Evolutionary conservation across 306 rosid species (phyloP), one percentile per base, ranked within the genome.

Genomic region (Cercis canadensis): DNA sequence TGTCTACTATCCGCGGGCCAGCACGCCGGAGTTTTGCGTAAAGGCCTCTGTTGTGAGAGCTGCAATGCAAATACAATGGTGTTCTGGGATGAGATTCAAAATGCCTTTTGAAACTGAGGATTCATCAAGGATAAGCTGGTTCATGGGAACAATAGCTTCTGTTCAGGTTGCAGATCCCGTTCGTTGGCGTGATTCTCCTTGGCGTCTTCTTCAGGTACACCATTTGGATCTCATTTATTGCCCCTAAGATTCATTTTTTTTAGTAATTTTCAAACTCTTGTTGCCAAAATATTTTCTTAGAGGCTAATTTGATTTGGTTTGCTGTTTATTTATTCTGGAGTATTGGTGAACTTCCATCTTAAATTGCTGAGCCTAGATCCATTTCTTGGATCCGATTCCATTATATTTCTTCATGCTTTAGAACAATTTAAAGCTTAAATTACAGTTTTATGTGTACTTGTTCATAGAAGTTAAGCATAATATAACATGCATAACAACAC

Each of bases 71-170:
- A 80, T 85, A 36, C 87, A 75, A 31, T 95, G 99, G 99, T 85
- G 79, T 77, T 70, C 96, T 36, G 96, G 96, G 50, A 91, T 91
- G 91, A 89, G 97, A 76, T 91, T 95, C 77, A 95, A 95, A 83
- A 95, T 95, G 97, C 96, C 99, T 31, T 91, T 95, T 44, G 99
- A 95, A 72, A 95, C 99, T 7, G 97, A 95, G 73, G 99, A 95
- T 65, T 86, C 97, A 8, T 89, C 97, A 21, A 81, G 99, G 69
- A 87, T 95, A 54, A 95, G 99, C 78, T 95, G 99, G 99, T 95
- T 95, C 76, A 91, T 91, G 97, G 99, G 99, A 51, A 95, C 99
- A 4, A 81, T 95, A 39, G 86, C 97, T 80, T 82, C 89, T 71
- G 86, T 82, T 62, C 84, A 85, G 65, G 86, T 80, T 49, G 81